Conservation (phyloP, 768 basidiomycete genomes). For the Leccinum truebloodii region DNA sequence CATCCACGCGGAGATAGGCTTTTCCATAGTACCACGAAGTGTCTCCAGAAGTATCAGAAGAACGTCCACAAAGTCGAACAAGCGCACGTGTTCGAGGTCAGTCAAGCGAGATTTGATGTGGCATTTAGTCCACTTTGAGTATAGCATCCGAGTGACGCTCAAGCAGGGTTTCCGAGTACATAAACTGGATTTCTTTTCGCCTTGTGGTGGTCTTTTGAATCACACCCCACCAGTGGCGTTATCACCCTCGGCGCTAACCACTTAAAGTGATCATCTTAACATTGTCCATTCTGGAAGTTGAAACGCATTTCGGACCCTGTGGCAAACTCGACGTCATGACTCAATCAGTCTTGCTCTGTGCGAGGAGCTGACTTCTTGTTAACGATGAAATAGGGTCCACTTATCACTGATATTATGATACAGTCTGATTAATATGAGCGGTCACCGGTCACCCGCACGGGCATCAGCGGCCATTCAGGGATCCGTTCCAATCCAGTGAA, state of each 20-base stretch:
- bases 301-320: neutral
- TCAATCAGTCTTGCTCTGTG: neutral
- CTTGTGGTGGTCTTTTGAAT: neutral
- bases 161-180: neutral
- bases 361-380: neutral
- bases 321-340: neutral
- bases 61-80: neutral
- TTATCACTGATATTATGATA: neutral
- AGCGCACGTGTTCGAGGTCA: neutral
- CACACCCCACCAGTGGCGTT: neutral
- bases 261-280: neutral
- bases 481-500: neutral
- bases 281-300: neutral
- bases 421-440: neutral
- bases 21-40: neutral
- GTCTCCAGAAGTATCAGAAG: neutral
- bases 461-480: neutral
- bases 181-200: neutral
- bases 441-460: neutral
- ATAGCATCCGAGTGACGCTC: neutral
- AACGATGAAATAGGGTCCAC: neutral
- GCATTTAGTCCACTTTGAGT: neutral
- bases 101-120: neutral
- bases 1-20: neutral
- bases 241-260: neutral